These are phyloP conservation scores for Oryza nivara DNA, from an alignment of 176 grass and related monocot species.

Conservation along the genomic window DNA sequence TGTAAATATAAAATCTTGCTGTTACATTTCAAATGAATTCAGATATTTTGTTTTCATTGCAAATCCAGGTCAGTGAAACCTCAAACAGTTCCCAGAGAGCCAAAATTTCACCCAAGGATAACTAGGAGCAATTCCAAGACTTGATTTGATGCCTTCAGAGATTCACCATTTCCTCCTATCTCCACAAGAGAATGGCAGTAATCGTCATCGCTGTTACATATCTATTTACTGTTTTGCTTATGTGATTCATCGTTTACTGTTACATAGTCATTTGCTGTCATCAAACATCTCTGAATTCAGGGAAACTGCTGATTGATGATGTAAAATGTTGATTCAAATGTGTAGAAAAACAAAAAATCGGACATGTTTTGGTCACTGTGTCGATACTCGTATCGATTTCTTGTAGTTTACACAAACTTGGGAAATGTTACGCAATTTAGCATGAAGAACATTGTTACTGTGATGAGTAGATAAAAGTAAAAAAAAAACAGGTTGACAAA, in stretches of 20 bases:
- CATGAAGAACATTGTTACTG: background rate
- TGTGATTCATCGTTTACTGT: background rate
- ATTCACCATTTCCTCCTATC: background rate
- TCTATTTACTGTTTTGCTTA: background rate
- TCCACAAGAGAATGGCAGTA: background rate
- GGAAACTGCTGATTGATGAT: background rate
- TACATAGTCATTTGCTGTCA: background rate
- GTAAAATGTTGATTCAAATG: background rate
- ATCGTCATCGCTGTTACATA: background rate
- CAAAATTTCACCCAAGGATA: slow-evolving; percentile 64
- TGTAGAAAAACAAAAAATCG: background rate
- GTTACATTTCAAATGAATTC: background rate
- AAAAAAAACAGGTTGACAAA: background rate
- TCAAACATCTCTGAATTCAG: background rate
- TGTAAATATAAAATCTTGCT: background rate
- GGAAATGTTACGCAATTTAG: background rate
- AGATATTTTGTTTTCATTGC: background rate
- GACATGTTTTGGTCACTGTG: no score
- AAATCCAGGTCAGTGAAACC: slow-evolving; percentile 64
- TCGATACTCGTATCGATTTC: background rate
- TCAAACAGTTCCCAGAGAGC: slow-evolving; percentile 68
- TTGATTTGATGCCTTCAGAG: slow-evolving; percentile 10
- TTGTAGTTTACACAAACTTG: background rate
- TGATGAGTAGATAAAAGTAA: background rate
- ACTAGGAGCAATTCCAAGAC: slow-evolving; percentile 44